Conservation (phyloP, 441 rosid genomes). For the Bruguiera hainesii region DNA sequence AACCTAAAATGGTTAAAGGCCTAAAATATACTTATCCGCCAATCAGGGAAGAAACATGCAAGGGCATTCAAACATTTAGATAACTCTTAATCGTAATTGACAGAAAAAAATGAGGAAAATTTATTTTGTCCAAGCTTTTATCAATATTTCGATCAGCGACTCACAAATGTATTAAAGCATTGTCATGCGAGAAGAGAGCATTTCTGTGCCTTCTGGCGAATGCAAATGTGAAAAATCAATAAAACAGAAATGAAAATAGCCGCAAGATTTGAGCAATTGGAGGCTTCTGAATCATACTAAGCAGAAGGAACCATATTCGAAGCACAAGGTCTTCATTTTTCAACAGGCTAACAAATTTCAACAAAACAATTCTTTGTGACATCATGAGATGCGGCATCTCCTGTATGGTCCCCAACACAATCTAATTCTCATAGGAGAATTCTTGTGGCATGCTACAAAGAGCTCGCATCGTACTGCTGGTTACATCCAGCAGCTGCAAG, state of each 20-base stretch:
- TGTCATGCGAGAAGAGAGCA: background rate
- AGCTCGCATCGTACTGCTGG: conserved; percentile 62
- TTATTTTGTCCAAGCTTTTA: background rate
- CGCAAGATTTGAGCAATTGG: too few species aligned
- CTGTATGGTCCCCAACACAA: background rate
- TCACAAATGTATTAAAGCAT: background rate
- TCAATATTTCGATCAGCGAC: background rate
- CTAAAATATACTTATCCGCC: too few species aligned
- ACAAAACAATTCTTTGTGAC: background rate
- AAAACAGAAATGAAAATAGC: too few species aligned
- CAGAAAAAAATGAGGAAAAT: background rate
- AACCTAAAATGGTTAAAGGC: too few species aligned
- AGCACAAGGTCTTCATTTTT: too few species aligned
- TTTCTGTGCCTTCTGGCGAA: too few species aligned
- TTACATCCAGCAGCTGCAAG: conserved; percentile 79
- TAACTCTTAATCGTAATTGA: background rate
- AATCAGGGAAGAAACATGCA: background rate
- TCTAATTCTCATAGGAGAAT: conserved; percentile 37
- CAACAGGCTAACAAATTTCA: background rate
- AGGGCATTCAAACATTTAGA: background rate
- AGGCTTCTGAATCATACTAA: too few species aligned
- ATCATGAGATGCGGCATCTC: background rate
- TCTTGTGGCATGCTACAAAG: conserved; percentile 65
- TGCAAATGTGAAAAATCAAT: too few species aligned
- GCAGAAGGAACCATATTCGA: too few species aligned